These are phyloP conservation scores for Trichoderma guizhouense DNA, from an alignment of 2,329 filamentous ascomycete genomes.

Conservation along the genomic window DNA sequence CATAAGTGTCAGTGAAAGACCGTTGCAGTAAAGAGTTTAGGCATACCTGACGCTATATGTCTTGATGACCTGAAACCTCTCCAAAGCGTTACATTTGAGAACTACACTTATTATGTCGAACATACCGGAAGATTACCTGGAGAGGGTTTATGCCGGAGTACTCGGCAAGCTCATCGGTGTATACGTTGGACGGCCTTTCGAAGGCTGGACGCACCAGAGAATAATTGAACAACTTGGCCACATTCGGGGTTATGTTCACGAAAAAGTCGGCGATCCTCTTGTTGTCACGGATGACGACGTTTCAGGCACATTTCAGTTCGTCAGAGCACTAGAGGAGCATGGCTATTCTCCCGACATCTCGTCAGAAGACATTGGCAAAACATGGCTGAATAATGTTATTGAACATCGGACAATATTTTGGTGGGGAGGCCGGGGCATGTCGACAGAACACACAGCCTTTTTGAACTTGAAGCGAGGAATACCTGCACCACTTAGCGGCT, in stretches of 20 bases:
- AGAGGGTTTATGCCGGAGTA: constrained; percentile 37
- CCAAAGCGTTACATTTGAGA: neutral
- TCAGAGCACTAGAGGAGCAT: constrained; percentile 35
- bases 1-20: neutral
- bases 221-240: constrained; percentile 32
- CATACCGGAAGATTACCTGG: constrained; percentile 28
- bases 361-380: constrained; percentile 18
- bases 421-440: constrained; percentile 39
- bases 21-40: neutral
- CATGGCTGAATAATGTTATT: constrained; percentile 20
- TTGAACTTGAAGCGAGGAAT: constrained; percentile 38
- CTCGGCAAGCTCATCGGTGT: constrained; percentile 39
- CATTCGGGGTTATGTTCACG: constrained; percentile 34
- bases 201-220: constrained; percentile 35
- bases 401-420: constrained; percentile 32
- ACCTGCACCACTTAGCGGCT: constrained; percentile 31
- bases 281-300: constrained; percentile 36
- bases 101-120: neutral
- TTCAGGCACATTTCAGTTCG: constrained; percentile 36
- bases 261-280: constrained; percentile 26
- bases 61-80: neutral
- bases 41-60: neutral
- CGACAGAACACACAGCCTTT: constrained; percentile 38
- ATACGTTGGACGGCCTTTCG: constrained; percentile 37
- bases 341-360: neutral